Percentiles rank a stretch among this genome's conserved stretches.
Conservation (phyloP, 2,329 filamentous ascomycete genomes). For the Biscogniauxia sp. region DNA sequence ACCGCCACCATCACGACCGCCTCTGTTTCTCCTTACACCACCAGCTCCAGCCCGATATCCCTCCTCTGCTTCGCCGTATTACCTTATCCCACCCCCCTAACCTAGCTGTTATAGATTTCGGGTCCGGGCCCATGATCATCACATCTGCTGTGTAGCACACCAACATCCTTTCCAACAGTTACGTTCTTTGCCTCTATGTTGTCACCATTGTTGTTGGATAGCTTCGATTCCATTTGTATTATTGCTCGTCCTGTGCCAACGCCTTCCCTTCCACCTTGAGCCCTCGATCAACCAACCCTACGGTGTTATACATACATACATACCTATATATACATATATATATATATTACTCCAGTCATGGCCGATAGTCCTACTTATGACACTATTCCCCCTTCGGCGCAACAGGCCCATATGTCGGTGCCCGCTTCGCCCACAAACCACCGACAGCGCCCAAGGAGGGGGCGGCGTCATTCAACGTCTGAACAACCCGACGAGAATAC, state of each 20-base stretch:
- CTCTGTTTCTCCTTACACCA: neutral
- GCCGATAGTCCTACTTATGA: constrained; percentile 17
- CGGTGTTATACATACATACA: no score
- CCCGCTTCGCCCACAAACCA: constrained; percentile 20
- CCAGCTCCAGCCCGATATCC: neutral
- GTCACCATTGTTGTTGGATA: no score
- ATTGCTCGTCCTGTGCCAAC: neutral
- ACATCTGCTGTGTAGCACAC: no score
- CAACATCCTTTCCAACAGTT: no score
- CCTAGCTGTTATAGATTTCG: no score
- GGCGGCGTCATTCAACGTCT: constrained; percentile 24
- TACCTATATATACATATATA: no score
- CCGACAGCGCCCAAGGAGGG: constrained; percentile 24
- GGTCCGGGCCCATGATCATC: no score
- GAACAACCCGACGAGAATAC: constrained; percentile 43
- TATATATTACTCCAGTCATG: constrained; percentile 10
- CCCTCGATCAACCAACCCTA: neutral
- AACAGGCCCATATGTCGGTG: constrained; percentile 16
- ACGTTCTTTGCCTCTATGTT: no score
- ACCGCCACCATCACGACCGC: neutral
- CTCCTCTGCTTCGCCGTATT: no score
- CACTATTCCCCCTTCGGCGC: constrained; percentile 14
- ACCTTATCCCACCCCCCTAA: no score
- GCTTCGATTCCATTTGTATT: no score
- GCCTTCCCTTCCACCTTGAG: neutral